Percentiles rank a stretch among this genome's conserved stretches.
Evolutionary conservation across 2,329 filamentous ascomycete species (phyloP).

Genomic region (Ophiocordyceps camponoti-saundersi): DNA sequence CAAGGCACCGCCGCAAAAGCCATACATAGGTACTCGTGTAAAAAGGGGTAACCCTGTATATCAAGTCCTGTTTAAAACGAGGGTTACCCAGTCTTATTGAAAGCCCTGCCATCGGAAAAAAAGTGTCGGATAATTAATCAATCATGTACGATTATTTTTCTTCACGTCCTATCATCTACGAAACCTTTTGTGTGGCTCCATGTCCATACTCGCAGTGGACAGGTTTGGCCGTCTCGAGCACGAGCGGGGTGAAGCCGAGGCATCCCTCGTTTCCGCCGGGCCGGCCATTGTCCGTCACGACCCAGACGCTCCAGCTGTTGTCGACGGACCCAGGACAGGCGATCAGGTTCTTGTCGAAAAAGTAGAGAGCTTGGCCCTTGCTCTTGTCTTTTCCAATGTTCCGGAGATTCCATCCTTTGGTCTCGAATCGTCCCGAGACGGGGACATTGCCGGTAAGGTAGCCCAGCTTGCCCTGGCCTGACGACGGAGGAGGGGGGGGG

Average conservation of each 20-base stretch:
- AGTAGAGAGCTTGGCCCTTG: conserved; percentile 17
- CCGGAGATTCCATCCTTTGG: conserved; percentile 31
- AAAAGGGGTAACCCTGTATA: too few relatives aligned
- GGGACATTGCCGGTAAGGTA: conserved; percentile 29
- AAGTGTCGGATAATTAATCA: too few relatives aligned
- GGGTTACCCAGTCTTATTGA: too few relatives aligned
- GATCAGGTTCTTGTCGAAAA: conserved; percentile 25
- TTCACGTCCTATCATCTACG: neutral
- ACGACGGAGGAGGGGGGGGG: neutral
- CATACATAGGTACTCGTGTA: too few relatives aligned
- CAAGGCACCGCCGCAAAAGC: too few relatives aligned
- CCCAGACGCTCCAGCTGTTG: conserved; percentile 24
- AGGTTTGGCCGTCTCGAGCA: conserved; percentile 12
- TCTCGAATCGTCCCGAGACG: conserved; percentile 24
- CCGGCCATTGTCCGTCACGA: conserved; percentile 11
- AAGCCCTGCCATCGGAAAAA: too few relatives aligned
- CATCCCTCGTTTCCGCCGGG: conserved; percentile 21
- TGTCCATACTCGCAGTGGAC: conserved; percentile 19
- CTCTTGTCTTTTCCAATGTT: conserved; percentile 21
- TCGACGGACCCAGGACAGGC: conserved; percentile 33
- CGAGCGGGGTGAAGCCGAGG: conserved; percentile 16
- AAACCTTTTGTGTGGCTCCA: too few relatives aligned
- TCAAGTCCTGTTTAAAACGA: too few relatives aligned
- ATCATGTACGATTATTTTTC: neutral
- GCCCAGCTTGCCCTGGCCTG: conserved; percentile 33